These are phyloP conservation scores for Phytophthora multivora DNA, from an alignment of 352 stramenopile genomes.

Conservation along the genomic window DNA sequence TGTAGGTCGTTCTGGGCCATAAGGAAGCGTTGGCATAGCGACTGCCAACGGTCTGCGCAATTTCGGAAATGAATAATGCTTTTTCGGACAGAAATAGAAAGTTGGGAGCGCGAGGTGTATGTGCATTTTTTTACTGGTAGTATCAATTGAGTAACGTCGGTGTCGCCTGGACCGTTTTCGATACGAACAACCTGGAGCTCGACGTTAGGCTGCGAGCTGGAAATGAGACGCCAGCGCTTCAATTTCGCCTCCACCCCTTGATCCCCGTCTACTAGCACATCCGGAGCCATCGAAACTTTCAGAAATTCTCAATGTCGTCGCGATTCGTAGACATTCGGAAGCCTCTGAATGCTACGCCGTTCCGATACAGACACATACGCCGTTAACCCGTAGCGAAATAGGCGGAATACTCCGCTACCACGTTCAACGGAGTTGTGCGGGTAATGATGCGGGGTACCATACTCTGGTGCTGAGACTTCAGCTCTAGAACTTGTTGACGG, in stretches of 20 bases:
- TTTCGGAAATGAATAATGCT: too few relatives aligned
- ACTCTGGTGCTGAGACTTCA: not conserved
- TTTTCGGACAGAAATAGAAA: too few relatives aligned
- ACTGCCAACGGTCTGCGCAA: too few relatives aligned
- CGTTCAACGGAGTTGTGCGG: not conserved
- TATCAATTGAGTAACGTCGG: not conserved
- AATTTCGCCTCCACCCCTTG: constrained; percentile 1
- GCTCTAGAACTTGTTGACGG: not conserved
- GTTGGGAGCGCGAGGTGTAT: too few relatives aligned
- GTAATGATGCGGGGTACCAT: not conserved
- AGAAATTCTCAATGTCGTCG: not conserved
- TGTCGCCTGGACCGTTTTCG: not conserved
- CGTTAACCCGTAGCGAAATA: constrained; percentile 8
- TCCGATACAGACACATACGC: not conserved
- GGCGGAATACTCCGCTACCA: not conserved
- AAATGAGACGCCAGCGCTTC: not conserved
- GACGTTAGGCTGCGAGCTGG: not conserved
- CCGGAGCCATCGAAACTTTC: not conserved
- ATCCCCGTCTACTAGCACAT: not conserved
- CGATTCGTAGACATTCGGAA: not conserved
- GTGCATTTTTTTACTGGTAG: too few relatives aligned
- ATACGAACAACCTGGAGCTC: not conserved
- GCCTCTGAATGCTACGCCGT: not conserved
- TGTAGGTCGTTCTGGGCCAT: not conserved
- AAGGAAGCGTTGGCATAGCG: too few relatives aligned